Conservation (phyloP, 495 filamentous ascomycete species). For the Aspergillus hancockii region DNA sequence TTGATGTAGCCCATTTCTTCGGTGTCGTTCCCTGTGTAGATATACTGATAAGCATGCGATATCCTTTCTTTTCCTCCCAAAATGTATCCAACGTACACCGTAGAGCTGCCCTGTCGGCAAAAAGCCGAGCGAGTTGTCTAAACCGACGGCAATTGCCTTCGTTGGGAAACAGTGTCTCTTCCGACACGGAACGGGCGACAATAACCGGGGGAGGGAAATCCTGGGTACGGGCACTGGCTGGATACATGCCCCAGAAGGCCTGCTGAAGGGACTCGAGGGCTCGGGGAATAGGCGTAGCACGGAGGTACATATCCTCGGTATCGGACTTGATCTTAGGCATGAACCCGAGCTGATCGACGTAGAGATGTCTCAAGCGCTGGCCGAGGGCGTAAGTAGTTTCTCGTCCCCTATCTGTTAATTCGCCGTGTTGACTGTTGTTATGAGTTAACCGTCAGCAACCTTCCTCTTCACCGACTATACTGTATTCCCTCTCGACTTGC, state of each 20-base stretch:
- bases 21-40: conserved; percentile 62
- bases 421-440: conserved; percentile 65
- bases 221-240: conserved; percentile 61
- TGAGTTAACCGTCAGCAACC: conserved; percentile 24
- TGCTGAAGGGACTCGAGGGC: conserved; percentile 89
- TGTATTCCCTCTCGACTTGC: conserved; percentile 28
- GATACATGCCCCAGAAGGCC: conserved; percentile 87
- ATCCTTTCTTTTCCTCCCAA: neutral
- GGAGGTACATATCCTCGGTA: conserved; percentile 76
- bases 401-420: conserved; percentile 85
- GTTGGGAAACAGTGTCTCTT: conserved; percentile 94
- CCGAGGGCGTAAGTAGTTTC: conserved; percentile 83
- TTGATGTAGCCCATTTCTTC: conserved; percentile 86
- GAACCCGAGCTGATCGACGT: conserved; percentile 85
- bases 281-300: conserved; percentile 80
- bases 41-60: conserved; percentile 7
- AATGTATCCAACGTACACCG: conserved; percentile 52
- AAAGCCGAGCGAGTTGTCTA: conserved; percentile 73
- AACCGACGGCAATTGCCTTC: conserved; percentile 83
- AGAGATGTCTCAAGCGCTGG: conserved; percentile 74
- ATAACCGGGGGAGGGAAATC: conserved; percentile 73
- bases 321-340: conserved; percentile 68
- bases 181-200: conserved; percentile 65
- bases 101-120: conserved; percentile 77
- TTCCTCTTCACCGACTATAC: neutral